Conservation (phyloP, 2,329 filamentous ascomycete species). For the Lasiodiplodia citricola region DNA sequence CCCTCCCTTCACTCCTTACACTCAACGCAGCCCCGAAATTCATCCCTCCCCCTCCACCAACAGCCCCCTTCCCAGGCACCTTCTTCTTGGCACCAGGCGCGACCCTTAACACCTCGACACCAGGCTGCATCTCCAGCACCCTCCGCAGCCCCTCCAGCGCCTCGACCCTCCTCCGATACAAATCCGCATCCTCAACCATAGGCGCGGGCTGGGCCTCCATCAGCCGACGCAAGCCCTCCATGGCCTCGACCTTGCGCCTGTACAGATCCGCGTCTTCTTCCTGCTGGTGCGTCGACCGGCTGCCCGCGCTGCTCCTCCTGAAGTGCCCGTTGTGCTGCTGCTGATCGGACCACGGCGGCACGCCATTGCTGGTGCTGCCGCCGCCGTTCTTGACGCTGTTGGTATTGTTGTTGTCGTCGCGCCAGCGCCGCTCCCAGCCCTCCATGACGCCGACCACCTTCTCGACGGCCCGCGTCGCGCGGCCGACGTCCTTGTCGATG, state of each 20-base stretch:
- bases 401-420: not conserved
- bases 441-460: not conserved
- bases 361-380: not conserved
- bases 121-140: conserved; percentile 22
- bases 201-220: conserved; percentile 18
- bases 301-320: not conserved
- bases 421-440: not conserved
- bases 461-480: not conserved
- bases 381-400: not conserved
- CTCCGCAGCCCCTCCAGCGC: conserved; percentile 23
- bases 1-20: conserved; percentile 15
- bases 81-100: not conserved
- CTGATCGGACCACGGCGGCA: not conserved
- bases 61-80: not conserved
- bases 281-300: not conserved
- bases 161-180: conserved; percentile 24
- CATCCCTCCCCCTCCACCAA: not conserved
- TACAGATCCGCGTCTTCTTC: conserved; percentile 21
- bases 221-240: conserved; percentile 20
- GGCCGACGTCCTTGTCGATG: not conserved
- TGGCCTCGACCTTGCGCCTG: conserved; percentile 26
- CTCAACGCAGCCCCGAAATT: not conserved
- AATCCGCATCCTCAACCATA: conserved; percentile 14
- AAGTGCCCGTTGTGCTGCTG: not conserved
- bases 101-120: not conserved